These are phyloP conservation scores for Colletotrichum tropicale DNA, from an alignment of 2,329 filamentous ascomycete genomes.

Conservation along the genomic window DNA sequence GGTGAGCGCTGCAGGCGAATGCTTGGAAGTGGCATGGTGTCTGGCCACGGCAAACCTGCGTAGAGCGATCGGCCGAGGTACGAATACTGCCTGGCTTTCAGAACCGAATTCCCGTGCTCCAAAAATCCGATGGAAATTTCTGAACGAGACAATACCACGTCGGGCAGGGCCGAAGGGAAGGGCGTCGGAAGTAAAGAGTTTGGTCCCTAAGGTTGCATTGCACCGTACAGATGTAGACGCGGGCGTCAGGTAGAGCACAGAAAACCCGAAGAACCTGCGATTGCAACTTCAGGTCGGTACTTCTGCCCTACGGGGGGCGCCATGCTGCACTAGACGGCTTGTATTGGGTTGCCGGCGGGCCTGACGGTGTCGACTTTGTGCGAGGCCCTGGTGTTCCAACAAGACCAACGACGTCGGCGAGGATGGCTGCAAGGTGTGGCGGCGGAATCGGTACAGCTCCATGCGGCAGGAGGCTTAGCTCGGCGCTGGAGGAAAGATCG, in stretches of 20 bases:
- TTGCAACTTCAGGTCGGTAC: neutral
- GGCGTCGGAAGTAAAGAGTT: neutral
- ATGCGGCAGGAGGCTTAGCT: constrained; percentile 5
- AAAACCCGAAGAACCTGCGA: neutral
- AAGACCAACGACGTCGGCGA: neutral
- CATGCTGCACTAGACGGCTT: neutral
- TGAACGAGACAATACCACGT: neutral
- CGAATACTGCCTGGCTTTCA: neutral
- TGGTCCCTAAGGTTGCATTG: neutral
- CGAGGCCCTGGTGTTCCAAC: neutral
- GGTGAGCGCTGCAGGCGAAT: neutral
- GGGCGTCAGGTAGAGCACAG: neutral
- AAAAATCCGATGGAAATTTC: neutral
- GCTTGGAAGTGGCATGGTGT: constrained; percentile 7
- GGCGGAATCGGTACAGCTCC: neutral
- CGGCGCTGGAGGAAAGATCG: constrained; percentile 7
- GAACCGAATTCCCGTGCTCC: neutral
- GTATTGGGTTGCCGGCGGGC: neutral
- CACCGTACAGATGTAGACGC: neutral
- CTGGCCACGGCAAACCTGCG: neutral
- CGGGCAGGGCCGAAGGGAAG: neutral
- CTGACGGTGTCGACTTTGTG: neutral
- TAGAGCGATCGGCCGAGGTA: neutral
- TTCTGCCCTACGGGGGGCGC: neutral
- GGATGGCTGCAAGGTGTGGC: neutral